Percentiles rank a stretch among this genome's conserved stretches.
Conservation (phyloP, 1,284 basidiomycete species). For the Tilletia indica region DNA sequence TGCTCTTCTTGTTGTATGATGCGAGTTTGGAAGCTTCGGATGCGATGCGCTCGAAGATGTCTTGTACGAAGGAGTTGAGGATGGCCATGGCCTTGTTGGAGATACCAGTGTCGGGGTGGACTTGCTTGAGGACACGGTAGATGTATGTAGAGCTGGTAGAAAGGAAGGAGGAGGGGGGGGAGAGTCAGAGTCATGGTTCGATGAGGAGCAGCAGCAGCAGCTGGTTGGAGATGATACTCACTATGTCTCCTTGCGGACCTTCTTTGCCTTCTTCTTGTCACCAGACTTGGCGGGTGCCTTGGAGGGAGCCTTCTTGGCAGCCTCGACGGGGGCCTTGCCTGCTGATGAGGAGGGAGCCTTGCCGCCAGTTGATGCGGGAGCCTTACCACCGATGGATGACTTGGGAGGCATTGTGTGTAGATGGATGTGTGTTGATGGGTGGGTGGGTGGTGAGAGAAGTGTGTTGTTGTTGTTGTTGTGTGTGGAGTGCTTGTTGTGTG, state of each 20-base stretch:
- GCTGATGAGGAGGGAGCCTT: constrained; percentile 63
- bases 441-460: neutral
- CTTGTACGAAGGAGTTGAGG: constrained; percentile 58
- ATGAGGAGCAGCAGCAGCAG: neutral
- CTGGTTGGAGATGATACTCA: neutral
- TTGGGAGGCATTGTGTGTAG: constrained; percentile 48
- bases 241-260: constrained; percentile 64
- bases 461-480: neutral
- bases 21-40: constrained; percentile 57
- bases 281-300: constrained; percentile 60
- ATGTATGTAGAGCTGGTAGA: constrained; percentile 53
- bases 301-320: constrained; percentile 30
- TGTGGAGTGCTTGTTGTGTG: neutral
- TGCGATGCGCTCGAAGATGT: constrained; percentile 60
- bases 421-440: neutral
- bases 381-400: constrained; percentile 18
- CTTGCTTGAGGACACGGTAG: constrained; percentile 65
- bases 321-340: constrained; percentile 63
- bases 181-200: neutral
- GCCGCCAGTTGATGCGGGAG: constrained; percentile 36
- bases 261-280: constrained; percentile 65
- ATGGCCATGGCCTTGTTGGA: constrained; percentile 60
- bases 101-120: constrained; percentile 59
- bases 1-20: constrained; percentile 56
- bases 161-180: neutral